Percentiles rank a stretch among this genome's conserved stretches.
These are phyloP conservation scores for Solanum chiquidenum DNA, from an alignment of 257 asterid species.

Conservation along the genomic window DNA sequence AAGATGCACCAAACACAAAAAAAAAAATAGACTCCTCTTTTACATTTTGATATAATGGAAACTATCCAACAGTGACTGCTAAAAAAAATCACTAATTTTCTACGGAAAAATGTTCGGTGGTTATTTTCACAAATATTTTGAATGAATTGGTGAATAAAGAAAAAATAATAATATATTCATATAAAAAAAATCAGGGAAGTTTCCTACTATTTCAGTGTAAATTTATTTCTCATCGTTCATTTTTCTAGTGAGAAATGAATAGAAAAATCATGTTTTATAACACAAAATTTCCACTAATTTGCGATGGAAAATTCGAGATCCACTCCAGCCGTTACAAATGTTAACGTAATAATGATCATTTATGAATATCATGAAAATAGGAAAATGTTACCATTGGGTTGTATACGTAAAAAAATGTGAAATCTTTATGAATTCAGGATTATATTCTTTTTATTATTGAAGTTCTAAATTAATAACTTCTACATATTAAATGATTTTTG, in stretches of 20 bases:
- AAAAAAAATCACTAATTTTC: too few relatives aligned
- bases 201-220: not conserved
- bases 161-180: too few relatives aligned
- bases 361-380: not conserved
- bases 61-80: not conserved
- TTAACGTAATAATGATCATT: not conserved
- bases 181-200: too few relatives aligned
- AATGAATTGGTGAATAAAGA: too few relatives aligned
- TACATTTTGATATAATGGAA: not conserved
- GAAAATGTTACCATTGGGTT: not conserved
- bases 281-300: fast-evolving
- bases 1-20: not conserved
- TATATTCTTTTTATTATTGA: not conserved
- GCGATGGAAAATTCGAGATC: not conserved
- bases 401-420: not conserved
- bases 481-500: not conserved
- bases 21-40: not conserved
- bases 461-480: not conserved
- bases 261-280: too few relatives aligned
- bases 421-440: not conserved
- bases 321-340: not conserved
- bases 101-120: not conserved
- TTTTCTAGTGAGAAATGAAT: not conserved
- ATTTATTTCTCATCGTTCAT: not conserved
- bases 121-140: too few relatives aligned